phyloP scores from a whole-genome alignment of 2,329 filamentous ascomycete species.

The Claviceps lovelessii region DNA sequence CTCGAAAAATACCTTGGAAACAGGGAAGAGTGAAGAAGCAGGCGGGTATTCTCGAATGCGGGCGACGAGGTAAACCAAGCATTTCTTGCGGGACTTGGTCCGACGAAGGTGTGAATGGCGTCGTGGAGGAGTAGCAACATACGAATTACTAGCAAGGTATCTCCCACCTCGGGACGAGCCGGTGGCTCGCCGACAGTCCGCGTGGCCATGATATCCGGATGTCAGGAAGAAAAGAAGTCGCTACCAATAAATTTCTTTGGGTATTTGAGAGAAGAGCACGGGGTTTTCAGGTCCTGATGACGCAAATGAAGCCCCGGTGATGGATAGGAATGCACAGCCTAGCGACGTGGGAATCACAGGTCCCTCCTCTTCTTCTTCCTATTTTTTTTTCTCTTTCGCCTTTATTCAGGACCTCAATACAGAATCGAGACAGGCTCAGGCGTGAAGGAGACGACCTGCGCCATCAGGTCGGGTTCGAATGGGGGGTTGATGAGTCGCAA shows the following conservation, averaged over 20 bases:
- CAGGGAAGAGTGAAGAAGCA: neutral
- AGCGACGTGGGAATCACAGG: neutral
- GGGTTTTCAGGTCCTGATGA: neutral
- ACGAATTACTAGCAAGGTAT: conserved; percentile 59
- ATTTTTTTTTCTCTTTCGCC: neutral
- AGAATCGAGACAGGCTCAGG: conserved; percentile 6
- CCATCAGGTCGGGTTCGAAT: conserved; percentile 6
- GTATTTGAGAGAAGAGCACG: neutral
- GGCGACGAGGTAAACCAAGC: neutral
- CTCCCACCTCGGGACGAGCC: conserved; percentile 45
- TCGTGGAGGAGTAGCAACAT: conserved; percentile 22
- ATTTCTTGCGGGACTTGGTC: neutral
- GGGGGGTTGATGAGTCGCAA: neutral
- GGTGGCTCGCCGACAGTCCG: conserved; percentile 22
- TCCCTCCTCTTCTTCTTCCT: neutral
- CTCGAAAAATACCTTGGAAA: neutral
- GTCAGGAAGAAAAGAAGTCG: neutral
- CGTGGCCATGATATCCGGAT: conserved; percentile 25
- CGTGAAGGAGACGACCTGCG: conserved; percentile 3
- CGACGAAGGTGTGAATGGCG: conserved; percentile 12
- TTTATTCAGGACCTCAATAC: neutral
- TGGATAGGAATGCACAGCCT: conserved; percentile 1
- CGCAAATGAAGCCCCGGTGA: neutral
- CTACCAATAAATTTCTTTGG: neutral
- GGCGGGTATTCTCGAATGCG: neutral